Evolutionary conservation across 805 yeast species (phyloP).

Genomic region (Peterozyma toletana): DNA sequence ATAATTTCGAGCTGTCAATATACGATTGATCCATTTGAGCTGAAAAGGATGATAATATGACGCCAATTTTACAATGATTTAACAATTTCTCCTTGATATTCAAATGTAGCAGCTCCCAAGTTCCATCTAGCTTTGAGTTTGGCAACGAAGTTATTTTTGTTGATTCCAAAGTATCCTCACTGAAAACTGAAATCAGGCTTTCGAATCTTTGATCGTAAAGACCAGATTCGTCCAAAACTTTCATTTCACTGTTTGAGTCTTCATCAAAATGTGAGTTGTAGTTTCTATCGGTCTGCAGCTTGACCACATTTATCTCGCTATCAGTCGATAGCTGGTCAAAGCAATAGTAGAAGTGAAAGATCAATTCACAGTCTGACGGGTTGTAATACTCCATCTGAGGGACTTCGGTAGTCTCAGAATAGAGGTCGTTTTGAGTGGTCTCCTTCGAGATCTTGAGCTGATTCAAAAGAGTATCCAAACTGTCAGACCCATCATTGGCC

Average conservation of each 20-base stretch:
- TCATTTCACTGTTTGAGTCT: not conserved
- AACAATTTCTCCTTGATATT: not conserved
- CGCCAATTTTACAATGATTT: not conserved
- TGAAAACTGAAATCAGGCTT: not conserved
- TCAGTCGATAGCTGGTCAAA: not conserved
- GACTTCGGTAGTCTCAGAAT: no score
- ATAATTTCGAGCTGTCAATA: not conserved
- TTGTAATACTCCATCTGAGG: not conserved
- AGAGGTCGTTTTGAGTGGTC: no score
- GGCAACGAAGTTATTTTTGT: not conserved
- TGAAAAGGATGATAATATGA: not conserved
- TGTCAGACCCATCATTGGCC: no score
- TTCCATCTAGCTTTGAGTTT: not conserved
- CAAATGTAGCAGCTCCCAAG: not conserved
- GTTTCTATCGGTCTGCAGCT: not conserved
- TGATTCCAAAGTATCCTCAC: not conserved
- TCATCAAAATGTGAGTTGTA: not conserved
- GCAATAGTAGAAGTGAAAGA: not conserved
- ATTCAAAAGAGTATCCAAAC: no score
- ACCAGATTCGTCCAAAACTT: not conserved
- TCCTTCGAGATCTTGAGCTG: no score
- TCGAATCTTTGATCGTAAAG: not conserved
- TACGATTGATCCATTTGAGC: not conserved
- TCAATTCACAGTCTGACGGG: not conserved
- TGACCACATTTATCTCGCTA: no score